Conservation (phyloP, 2,329 filamentous ascomycete genomes). For the Aplosporella prunicola region DNA sequence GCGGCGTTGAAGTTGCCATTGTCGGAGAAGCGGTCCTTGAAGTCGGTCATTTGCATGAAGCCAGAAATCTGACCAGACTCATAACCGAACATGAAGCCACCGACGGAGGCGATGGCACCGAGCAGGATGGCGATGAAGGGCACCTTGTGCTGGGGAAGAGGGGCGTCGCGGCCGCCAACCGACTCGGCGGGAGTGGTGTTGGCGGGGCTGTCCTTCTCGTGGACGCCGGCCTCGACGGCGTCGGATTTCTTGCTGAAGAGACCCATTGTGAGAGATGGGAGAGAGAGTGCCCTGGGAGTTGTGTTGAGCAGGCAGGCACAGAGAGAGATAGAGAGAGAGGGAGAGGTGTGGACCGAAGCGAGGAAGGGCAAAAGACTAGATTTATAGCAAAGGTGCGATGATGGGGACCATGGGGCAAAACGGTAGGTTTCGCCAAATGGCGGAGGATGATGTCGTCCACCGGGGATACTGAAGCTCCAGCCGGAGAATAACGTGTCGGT, state of each 20-base stretch:
- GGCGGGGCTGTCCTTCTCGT: slow-evolving; percentile 9
- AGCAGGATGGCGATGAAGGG: slow-evolving; percentile 39
- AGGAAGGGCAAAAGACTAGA: not conserved
- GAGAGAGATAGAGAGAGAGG: slow-evolving; percentile 5
- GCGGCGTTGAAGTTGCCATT: slow-evolving; percentile 18
- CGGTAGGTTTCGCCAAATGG: too few species aligned
- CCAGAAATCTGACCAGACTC: slow-evolving; percentile 40
- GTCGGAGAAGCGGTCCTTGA: slow-evolving; percentile 45
- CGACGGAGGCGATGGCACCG: slow-evolving; percentile 46
- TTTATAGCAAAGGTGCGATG: slow-evolving; percentile 8
- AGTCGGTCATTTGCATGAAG: slow-evolving; percentile 40
- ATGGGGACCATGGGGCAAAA: slow-evolving; percentile 9
- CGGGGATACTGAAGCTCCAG: slow-evolving; percentile 6
- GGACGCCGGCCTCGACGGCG: not conserved
- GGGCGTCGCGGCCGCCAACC: too few species aligned
- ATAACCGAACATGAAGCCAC: slow-evolving; percentile 55
- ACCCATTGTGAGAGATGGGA: slow-evolving; percentile 7
- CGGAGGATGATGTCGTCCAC: slow-evolving; percentile 4
- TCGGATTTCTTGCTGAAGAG: slow-evolving; percentile 11
- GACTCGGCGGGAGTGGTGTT: slow-evolving; percentile 10
- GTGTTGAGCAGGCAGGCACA: slow-evolving; percentile 6
- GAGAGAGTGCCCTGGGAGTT: slow-evolving; percentile 1
- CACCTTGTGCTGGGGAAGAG: slow-evolving; percentile 3
- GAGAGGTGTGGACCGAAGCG: not conserved
- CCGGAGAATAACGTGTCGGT: not conserved